These are phyloP conservation scores for Cladosporium velox DNA, from an alignment of 2,329 filamentous ascomycete species.

Conservation along the genomic window DNA sequence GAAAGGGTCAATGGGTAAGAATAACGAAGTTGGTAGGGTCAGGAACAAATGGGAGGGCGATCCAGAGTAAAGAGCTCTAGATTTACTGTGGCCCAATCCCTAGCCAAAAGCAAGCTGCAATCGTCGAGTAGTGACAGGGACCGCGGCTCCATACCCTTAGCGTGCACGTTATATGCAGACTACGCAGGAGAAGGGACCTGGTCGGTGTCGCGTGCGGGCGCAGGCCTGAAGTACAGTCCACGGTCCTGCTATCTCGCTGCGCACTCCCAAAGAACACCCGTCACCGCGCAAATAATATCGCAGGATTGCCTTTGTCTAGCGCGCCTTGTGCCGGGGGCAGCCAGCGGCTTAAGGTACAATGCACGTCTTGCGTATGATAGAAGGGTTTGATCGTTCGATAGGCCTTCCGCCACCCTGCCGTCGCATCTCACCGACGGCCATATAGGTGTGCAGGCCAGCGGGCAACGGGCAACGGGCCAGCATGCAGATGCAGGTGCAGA, in stretches of 20 bases:
- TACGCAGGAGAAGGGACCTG: slow-evolving; percentile 12
- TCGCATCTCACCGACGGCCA: slow-evolving; percentile 18
- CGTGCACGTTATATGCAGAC: slow-evolving; percentile 16
- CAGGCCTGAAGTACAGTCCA: slow-evolving; percentile 4
- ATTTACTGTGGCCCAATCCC: slow-evolving; percentile 17
- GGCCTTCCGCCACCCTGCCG: slow-evolving; percentile 7
- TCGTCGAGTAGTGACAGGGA: slow-evolving; percentile 19
- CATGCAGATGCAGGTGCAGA: slow-evolving; percentile 14
- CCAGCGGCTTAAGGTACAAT: slow-evolving; percentile 20
- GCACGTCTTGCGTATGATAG: slow-evolving; percentile 18
- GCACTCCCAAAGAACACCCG: not conserved
- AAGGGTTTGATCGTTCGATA: slow-evolving; percentile 13
- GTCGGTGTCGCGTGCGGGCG: slow-evolving; percentile 12
- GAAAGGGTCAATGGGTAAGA: not conserved
- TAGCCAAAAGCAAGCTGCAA: slow-evolving; percentile 18
- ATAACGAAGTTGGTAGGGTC: slow-evolving; percentile 8
- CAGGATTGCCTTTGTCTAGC: not conserved
- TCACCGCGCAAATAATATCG: slow-evolving; percentile 9
- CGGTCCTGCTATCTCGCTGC: slow-evolving; percentile 4
- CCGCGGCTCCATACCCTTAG: slow-evolving; percentile 15
- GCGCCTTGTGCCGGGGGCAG: slow-evolving; percentile 6
- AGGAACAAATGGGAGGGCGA: slow-evolving; percentile 4
- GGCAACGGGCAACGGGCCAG: slow-evolving; percentile 7
- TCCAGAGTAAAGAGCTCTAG: slow-evolving; percentile 18
- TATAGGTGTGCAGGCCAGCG: slow-evolving; percentile 1